Conservation (phyloP, 306 rosid species). For the Begonia loranthoides region DNA sequence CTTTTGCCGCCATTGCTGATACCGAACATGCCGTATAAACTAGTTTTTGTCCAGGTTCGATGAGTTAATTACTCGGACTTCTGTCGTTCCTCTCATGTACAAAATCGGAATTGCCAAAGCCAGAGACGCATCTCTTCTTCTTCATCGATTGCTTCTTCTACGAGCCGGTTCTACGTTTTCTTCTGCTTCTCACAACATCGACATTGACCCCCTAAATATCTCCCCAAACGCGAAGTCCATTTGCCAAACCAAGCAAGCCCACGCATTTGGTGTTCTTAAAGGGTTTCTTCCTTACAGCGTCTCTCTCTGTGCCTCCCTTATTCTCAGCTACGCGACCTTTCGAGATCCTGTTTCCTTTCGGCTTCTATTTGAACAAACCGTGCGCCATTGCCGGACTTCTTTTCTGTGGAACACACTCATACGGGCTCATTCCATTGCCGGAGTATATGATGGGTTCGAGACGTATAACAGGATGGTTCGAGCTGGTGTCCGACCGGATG, state of each 20-base stretch:
- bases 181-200: too few species aligned
- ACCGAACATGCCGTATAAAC: too few species aligned
- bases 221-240: slow-evolving; percentile 24
- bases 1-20: too few species aligned
- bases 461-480: slow-evolving; percentile 60
- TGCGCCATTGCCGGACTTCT: slow-evolving; percentile 33
- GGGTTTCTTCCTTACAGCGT: slow-evolving; percentile 55
- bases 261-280: slow-evolving; percentile 40
- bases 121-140: too few species aligned
- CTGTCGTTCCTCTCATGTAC: too few species aligned
- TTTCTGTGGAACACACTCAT: slow-evolving; percentile 74
- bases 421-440: slow-evolving; percentile 47
- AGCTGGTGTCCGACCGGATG: slow-evolving; percentile 41
- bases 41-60: too few species aligned
- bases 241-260: slow-evolving; percentile 54
- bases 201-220: slow-evolving; percentile 38
- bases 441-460: slow-evolving; percentile 29
- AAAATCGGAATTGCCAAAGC: too few species aligned
- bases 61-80: too few species aligned
- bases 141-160: too few species aligned
- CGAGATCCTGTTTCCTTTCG: slow-evolving; percentile 20
- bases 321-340: slow-evolving; percentile 53
- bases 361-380: slow-evolving; percentile 35
- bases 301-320: slow-evolving; percentile 62
- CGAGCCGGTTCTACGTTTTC: too few species aligned